Conservation (phyloP, 352 stramenopile genomes). For the Phytopythium helicoides region DNA sequence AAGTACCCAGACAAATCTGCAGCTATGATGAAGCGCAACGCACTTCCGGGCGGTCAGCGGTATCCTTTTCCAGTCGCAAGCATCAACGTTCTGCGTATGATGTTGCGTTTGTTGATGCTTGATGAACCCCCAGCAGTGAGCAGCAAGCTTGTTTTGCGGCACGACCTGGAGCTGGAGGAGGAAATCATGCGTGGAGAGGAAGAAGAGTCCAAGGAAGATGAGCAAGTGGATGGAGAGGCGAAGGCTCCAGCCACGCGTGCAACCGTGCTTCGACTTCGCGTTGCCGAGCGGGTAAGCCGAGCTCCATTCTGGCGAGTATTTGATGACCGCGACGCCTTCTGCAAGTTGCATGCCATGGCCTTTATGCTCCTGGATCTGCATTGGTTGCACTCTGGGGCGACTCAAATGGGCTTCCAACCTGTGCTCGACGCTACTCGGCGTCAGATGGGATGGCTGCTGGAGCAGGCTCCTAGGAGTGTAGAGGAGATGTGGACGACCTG, state of each 20-base stretch:
- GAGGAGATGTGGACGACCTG: constrained; percentile 84
- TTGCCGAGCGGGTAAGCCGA: constrained; percentile 77
- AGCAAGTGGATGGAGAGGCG: constrained; percentile 7
- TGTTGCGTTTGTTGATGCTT: constrained; percentile 81
- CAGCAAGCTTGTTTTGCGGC: constrained; percentile 73
- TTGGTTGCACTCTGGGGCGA: constrained; percentile 76
- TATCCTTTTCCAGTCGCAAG: constrained; percentile 82
- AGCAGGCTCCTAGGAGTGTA: constrained; percentile 67
- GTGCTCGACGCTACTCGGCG: constrained; percentile 74
- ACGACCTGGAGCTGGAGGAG: constrained; percentile 16
- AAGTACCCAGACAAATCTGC: constrained; percentile 75
- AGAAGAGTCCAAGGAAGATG: constrained; percentile 14
- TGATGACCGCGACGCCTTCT: constrained; percentile 63
- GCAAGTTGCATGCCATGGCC: constrained; percentile 79
- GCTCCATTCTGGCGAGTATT: constrained; percentile 83
- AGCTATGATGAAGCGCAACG: constrained; percentile 79
- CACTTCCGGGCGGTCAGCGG: constrained; percentile 61
- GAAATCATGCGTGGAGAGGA: not conserved
- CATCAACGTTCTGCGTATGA: constrained; percentile 88
- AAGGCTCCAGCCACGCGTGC: constrained; percentile 14
- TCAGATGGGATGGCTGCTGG: constrained; percentile 79
- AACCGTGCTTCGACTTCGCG: constrained; percentile 67
- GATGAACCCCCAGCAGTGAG: constrained; percentile 64
- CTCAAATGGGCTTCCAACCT: constrained; percentile 83
- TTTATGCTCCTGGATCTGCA: constrained; percentile 86